phyloP scores from a whole-genome alignment of 306 rosid genomes.

The Betula pendula region DNA sequence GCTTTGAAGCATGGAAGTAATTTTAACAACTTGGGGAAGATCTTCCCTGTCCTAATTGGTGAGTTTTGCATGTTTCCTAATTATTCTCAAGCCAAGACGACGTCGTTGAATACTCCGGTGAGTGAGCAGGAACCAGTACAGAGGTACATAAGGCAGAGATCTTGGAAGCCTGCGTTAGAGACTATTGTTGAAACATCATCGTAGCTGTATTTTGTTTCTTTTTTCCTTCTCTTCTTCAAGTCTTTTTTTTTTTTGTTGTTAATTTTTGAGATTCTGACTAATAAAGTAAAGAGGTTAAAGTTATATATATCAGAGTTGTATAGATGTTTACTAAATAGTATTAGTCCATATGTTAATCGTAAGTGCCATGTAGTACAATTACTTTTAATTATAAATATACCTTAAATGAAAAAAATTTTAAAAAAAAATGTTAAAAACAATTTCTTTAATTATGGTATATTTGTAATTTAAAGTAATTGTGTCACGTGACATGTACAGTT shows the following conservation, averaged over 20 bases:
- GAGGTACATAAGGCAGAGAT: conserved; percentile 66
- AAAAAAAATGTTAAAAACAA: no score
- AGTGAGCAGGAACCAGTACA: conserved; percentile 32
- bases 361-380: no score
- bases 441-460: no score
- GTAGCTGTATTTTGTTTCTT: background rate
- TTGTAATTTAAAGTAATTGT: no score
- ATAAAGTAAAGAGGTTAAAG: background rate
- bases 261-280: background rate
- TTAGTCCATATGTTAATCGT: no score
- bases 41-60: conserved; percentile 63
- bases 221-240: background rate
- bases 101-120: background rate
- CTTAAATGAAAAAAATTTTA: no score
- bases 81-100: conserved; percentile 40
- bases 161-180: conserved; percentile 89
- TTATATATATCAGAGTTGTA: no score
- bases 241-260: background rate
- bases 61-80: conserved; percentile 63
- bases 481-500: no score
- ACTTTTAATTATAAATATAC: no score
- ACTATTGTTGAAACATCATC: conserved; percentile 70
- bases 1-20: conserved; percentile 53
- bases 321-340: no score
- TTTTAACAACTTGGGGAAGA: conserved; percentile 60